Base-by-base conservation (phyloP, 2,329 filamentous ascomycete genomes). In the Aspergillus texensis region DNA sequence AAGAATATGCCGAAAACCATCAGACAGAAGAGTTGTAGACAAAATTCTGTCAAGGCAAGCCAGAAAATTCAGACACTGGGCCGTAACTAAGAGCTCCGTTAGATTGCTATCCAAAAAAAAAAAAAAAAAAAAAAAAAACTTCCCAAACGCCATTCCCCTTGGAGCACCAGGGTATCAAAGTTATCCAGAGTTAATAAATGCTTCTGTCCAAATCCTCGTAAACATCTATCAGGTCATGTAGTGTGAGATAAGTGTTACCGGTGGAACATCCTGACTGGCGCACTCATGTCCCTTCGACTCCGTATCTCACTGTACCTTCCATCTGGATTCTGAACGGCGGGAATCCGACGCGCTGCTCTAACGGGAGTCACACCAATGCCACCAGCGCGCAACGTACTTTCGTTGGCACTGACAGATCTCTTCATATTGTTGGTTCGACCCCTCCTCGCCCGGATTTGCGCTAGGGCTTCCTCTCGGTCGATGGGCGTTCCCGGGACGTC, bases 391-490 rank as follows among this genome's bases (percentile, higher is more conserved):
- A 74, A 64, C 6, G 67, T 71, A 41, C 74, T 73, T 65, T 80
- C 79, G 36, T 71, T 76, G 21, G 77, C 76, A 54, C 79, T 81
- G 12, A 74, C 75, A 53, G 78, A 80, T 63, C 78, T 72, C 62
- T 81, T 77, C 63, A 75, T 75, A 59, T 74, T 80, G 63, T 78
- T 77, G n/a, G 82, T 78, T 57, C 80, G 75, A 16, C 78, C 80
- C 60, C 82, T 75, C 54, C 82, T 73, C n/a, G 81, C 81, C 62
- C 80, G 72, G 48, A 84, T 84, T 65, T 83, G 81, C 9, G 82
- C 82, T 1, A 84, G 73, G 2, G 82, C 82, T 63, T 81, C 77
- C 72, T 83, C 81, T 24, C 81, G 78, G 57, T 75, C 79, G 59
- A 83, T 77, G 4, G 81, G 80, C 1, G 78, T 80, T n/a, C 79